Evolutionary conservation across 768 basidiomycete species (phyloP).

Genomic region (Pulveroboletus frians): DNA sequence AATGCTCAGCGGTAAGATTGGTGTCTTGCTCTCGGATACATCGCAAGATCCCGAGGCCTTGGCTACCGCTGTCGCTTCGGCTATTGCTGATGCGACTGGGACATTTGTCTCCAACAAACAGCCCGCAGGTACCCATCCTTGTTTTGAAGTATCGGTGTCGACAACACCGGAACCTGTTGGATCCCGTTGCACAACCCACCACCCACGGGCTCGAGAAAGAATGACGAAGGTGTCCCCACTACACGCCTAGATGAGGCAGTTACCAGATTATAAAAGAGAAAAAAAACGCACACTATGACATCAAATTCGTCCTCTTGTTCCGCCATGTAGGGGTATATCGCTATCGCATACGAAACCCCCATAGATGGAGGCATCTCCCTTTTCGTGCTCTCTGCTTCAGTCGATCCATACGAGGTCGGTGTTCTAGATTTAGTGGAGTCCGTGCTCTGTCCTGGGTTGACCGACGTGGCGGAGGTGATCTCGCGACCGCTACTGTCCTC

Average conservation of each 20-base stretch:
- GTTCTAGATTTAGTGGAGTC: constrained; percentile 18
- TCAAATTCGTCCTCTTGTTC: constrained; percentile 99
- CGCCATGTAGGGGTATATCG: constrained; percentile 98
- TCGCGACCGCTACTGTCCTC: constrained; percentile 40
- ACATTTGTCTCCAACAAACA: constrained; percentile 91
- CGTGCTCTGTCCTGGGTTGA: constrained; percentile 29
- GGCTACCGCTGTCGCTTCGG: constrained; percentile 70
- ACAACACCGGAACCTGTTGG: constrained; percentile 77
- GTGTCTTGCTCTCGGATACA: constrained; percentile 50
- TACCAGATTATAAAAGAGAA: background rate
- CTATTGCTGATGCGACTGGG: constrained; percentile 83
- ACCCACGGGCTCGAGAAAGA: constrained; percentile 88
- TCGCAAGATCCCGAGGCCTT: constrained; percentile 40
- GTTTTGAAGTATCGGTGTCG: constrained; percentile 70
- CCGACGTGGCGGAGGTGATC: constrained; percentile 30
- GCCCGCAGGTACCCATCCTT: constrained; percentile 97
- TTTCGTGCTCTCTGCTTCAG: constrained; percentile 32
- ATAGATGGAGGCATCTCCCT: constrained; percentile 41
- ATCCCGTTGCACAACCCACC: constrained; percentile 99
- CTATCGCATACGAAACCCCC: constrained; percentile 89
- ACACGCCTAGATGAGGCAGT: constrained; percentile 6
- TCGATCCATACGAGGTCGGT: constrained; percentile 13
- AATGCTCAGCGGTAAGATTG: constrained; percentile 85
- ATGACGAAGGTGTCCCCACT: constrained; percentile 95
- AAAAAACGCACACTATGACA: constrained; percentile 76